Base-by-base conservation (phyloP, 345 rosid genomes). In the Salix caprea region DNA sequence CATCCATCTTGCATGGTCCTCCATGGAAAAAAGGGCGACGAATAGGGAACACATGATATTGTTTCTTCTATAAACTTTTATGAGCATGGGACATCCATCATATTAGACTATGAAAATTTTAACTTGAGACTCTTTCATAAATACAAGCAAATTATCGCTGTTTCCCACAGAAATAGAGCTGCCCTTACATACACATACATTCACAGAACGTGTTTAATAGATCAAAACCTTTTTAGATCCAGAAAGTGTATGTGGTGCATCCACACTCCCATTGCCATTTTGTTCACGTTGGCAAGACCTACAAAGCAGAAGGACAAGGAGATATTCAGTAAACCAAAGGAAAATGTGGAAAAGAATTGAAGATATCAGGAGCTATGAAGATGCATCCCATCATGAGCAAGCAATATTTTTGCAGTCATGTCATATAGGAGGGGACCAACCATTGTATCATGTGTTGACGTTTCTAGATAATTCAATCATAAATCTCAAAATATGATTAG, bases 171-270 rank as follows among this genome's bases (percentile, higher is more conserved):
- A 74, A 48, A 39, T 30, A 21, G 28, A 72, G 24, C 28, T 56
- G 62, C 23, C 1, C 62, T 52, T 19, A n/a, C 11, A 54, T 24
- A n/a, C 1, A 3, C 26, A 56, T 7, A n/a, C 62, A 56, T n/a
- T n/a, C 26, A 56, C 62, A n/a, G 62, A 56, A n/a, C 13, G 23
- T 56, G 14, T 56, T 56, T 56, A n/a, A 66, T 9, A 14, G 75
- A 74, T 62, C 16, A 71, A 36, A 72, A 96, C 99, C 99, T 93
- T 93, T 81, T 84, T 81, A 58, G 82, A 76, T 83, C 79, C 91
- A 73, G 65, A 61, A 80, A 90, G 82, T 19, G 68, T 15, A 36
- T 72, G 75, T 54, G 86, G 80, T 71, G 78, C 65, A 79, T 88
- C 92, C 39, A 52, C 86, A 69, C 58, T 74, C 78, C 71, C 88